phyloP scores from a whole-genome alignment of 257 asterid species.

The Perilla frutescens region DNA sequence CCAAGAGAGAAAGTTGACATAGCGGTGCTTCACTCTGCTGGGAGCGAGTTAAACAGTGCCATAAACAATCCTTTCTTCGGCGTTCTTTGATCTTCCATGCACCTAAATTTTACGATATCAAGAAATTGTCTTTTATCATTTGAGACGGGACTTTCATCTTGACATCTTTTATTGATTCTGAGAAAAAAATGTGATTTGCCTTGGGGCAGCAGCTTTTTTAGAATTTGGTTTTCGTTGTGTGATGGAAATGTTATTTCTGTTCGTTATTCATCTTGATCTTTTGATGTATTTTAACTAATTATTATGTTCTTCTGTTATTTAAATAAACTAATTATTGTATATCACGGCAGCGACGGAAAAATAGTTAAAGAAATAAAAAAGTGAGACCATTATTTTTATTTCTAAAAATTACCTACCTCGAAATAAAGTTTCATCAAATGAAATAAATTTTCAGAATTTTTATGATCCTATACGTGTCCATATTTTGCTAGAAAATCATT shows the following conservation, averaged over 20 bases:
- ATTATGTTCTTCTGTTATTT: neutral
- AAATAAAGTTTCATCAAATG: no score
- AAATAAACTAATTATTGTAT: neutral
- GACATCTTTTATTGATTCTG: neutral
- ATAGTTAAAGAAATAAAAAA: no score
- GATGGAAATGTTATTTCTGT: neutral
- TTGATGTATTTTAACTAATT: neutral
- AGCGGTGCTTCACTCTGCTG: constrained; percentile 88
- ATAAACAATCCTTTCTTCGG: constrained; percentile 92
- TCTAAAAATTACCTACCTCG: no score
- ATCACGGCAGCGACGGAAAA: neutral
- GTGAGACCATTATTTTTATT: no score
- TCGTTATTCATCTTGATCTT: no score
- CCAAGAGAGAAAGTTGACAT: constrained; percentile 85
- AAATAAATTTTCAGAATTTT: no score
- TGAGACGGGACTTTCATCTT: neutral
- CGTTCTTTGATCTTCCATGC: constrained; percentile 57
- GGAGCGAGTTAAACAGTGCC: constrained; percentile 85
- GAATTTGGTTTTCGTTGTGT: neutral
- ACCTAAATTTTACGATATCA: neutral
- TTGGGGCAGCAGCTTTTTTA: neutral
- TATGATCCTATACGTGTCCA: no score
- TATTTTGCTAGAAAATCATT: no score
- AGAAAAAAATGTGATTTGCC: neutral
- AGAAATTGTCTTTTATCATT: constrained; percentile 1